Evolutionary conservation across 1,284 basidiomycete species (phyloP), one percentile per base, ranked within the genome.

Genomic region (Ceratobasidium sp.): DNA sequence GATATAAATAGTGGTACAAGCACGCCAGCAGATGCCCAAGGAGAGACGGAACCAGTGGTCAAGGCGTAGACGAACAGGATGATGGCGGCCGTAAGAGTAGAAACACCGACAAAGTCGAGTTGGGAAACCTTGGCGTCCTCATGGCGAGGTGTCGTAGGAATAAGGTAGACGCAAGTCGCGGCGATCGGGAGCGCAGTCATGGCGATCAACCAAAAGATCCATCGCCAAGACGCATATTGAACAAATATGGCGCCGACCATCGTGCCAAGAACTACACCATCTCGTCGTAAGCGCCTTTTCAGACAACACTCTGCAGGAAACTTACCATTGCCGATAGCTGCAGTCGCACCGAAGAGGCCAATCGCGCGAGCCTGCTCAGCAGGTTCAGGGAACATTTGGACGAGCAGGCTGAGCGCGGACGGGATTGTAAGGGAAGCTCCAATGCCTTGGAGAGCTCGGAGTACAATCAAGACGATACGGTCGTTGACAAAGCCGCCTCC

Each of bases 31-130:
- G 83, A 80, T 0, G 76, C 80, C 86, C 86, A 87, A 14, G 85
- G 84, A 8, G 78, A 76, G 0, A 80, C 79, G 3, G 85, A 83
- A 0, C 84, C 86, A 8, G 84, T 84, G 1, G 86, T 87, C 27
- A 87, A 79, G 1, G 84, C 84, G 75, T 84, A 86, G 54, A 87
- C 84, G 79, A 87, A 85, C 24, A 87, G 79, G 54, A 83, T 76
- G 56, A 83, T 73, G 9, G 82, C 79, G 51, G 75, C 83, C 81
- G 81, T 83, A 49, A 83, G 76, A 37, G 79, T 75, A 0, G 71
- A 77, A 56, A 83, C 79, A 41, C 82, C 82, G 6, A 79, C 65
- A 34, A 79, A 51, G 76, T 83, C 83, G 46, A 83, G 79, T 19
- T 71, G 75, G 69, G 77, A 77, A 78, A 77, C 80, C 74, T 78